Conservation (phyloP, 176 grass and related monocot species). For the Aegilops speltoides region DNA sequence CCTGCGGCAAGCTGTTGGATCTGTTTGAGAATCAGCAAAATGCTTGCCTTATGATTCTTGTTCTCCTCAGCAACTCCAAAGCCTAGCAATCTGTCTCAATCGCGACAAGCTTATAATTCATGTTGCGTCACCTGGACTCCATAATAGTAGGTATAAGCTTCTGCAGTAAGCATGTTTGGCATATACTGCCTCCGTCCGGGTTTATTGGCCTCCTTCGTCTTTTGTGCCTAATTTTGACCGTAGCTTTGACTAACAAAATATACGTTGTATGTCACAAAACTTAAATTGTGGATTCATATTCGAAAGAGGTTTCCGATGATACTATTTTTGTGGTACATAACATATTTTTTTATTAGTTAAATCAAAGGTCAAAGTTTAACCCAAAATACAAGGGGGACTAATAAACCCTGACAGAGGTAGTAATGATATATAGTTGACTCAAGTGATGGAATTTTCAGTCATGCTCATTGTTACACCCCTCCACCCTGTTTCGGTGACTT, state of each 20-base stretch:
- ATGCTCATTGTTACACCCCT: constrained; percentile 1
- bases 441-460: background rate
- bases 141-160: background rate
- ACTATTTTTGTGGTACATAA: too few relatives aligned
- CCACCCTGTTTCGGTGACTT: background rate
- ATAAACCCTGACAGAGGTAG: too few relatives aligned
- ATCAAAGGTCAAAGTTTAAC: too few relatives aligned
- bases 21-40: background rate
- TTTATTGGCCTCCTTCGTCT: too few relatives aligned
- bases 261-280: too few relatives aligned
- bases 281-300: too few relatives aligned
- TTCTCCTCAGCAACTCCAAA: background rate
- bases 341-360: too few relatives aligned
- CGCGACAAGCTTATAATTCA: background rate
- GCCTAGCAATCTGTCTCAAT: background rate
- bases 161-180: background rate
- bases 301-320: too few relatives aligned
- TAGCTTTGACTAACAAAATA: too few relatives aligned
- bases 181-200: background rate
- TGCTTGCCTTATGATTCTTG: background rate
- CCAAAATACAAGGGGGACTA: too few relatives aligned
- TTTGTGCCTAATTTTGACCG: too few relatives aligned
- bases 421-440: constrained; percentile 4
- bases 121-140: background rate
- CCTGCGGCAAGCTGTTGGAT: background rate